Conservation (phyloP, 805 yeast genomes). For the Candida easanensis region DNA sequence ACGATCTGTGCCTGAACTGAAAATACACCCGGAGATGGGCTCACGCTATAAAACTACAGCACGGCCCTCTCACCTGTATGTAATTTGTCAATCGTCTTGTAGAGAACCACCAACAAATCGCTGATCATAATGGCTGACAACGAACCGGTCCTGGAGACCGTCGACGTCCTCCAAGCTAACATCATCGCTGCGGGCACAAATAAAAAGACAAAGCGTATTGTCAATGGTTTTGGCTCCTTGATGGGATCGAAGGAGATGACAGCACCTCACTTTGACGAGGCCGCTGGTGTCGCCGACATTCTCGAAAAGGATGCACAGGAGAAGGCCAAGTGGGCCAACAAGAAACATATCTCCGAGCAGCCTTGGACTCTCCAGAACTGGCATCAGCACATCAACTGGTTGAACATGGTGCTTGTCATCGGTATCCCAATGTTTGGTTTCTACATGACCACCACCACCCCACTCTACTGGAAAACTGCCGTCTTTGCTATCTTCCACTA, state of each 20-base stretch:
- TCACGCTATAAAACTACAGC: background rate
- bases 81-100: background rate
- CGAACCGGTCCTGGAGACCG: slow-evolving; percentile 27
- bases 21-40: background rate
- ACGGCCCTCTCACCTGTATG: background rate
- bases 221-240: slow-evolving; percentile 74
- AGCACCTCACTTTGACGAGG: slow-evolving; percentile 61
- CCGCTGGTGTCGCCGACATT: slow-evolving; percentile 45
- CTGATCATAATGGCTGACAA: background rate
- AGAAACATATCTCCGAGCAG: slow-evolving; percentile 66
- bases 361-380: slow-evolving; percentile 76
- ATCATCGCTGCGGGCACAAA: slow-evolving; percentile 81
- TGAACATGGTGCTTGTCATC: slow-evolving; percentile 63
- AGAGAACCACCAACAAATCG: background rate
- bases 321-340: slow-evolving; percentile 35
- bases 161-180: slow-evolving; percentile 69
- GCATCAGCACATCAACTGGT: slow-evolving; percentile 76
- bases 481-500: slow-evolving; percentile 45
- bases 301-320: slow-evolving; percentile 43
- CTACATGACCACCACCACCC: slow-evolving; percentile 39
- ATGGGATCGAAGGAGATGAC: slow-evolving; percentile 82
- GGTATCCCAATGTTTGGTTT: slow-evolving; percentile 58
- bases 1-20: background rate
- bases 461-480: slow-evolving; percentile 38
- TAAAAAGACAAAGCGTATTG: slow-evolving; percentile 66